phyloP scores from a whole-genome alignment of 179 eudicot genomes.

The Corrigiola litoralis region DNA sequence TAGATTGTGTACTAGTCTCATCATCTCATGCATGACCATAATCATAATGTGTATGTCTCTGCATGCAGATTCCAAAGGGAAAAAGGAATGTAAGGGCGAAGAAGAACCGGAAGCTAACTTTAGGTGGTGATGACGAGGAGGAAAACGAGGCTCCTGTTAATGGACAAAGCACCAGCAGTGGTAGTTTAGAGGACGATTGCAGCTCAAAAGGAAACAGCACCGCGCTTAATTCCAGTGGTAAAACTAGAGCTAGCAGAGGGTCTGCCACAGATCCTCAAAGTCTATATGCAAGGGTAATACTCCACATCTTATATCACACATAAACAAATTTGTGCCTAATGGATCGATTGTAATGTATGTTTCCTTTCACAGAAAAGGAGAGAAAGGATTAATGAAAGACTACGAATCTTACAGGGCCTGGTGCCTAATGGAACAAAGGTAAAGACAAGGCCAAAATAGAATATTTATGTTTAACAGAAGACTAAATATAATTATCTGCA shows the following conservation, averaged over 20 bases:
- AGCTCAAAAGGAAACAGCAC: constrained; percentile 26
- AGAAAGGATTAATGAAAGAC: constrained; percentile 76
- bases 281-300: constrained; percentile 78
- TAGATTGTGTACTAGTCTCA: too few relatives aligned
- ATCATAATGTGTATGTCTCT: not conserved
- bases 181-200: constrained; percentile 52
- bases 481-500: not conserved
- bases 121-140: constrained; percentile 25
- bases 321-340: constrained; percentile 56
- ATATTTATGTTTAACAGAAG: not conserved
- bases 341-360: too few relatives aligned
- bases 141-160: constrained; percentile 24
- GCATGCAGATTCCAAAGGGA: constrained; percentile 34
- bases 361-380: constrained; percentile 91
- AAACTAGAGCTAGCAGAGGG: constrained; percentile 57
- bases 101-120: constrained; percentile 30
- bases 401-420: constrained; percentile 53
- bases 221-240: constrained; percentile 32
- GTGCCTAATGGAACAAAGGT: constrained; percentile 79
- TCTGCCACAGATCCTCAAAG: constrained; percentile 87
- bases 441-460: not conserved
- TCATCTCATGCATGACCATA: too few relatives aligned
- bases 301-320: not conserved
- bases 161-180: constrained; percentile 34
- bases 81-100: constrained; percentile 41